Conservation (phyloP, 305 asterid genomes). For the Caryopteris hybrid region DNA sequence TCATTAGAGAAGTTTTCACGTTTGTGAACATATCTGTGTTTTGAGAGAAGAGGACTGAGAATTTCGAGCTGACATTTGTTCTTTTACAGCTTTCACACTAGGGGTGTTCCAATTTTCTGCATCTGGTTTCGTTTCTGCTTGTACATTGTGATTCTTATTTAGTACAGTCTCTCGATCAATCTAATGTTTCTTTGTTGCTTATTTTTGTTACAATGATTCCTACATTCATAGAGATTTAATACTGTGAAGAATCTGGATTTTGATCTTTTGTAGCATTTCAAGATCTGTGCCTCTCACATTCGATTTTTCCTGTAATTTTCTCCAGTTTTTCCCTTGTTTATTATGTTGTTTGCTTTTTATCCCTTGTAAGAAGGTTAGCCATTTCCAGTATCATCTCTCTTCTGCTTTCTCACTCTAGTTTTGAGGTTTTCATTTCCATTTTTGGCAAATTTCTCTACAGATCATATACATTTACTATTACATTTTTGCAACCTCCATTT, state of each 20-base stretch:
- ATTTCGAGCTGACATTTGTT: not conserved
- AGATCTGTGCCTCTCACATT: slow-evolving; percentile 28
- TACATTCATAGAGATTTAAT: not conserved
- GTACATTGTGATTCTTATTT: not conserved
- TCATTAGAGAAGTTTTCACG: not conserved
- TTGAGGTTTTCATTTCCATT: slow-evolving; percentile 6
- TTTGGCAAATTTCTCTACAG: not conserved
- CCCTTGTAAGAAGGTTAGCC: not conserved
- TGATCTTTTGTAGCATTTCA: slow-evolving; percentile 13
- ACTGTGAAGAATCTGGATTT: not conserved
- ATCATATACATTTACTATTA: not conserved
- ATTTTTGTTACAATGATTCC: not conserved
- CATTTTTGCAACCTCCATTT: not conserved
- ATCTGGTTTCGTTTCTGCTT: slow-evolving; percentile 10
- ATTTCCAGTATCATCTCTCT: not conserved
- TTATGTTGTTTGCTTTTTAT: not conserved
- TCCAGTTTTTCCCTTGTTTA: not conserved
- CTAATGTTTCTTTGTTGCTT: not conserved
- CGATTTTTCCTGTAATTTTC: not conserved
- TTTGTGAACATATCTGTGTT: not conserved
- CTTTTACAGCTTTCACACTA: not conserved
- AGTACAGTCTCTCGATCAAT: not conserved
- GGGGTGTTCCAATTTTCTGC: slow-evolving; percentile 17
- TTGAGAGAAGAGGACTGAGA: not conserved
- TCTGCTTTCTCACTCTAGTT: not conserved